phyloP scores from a whole-genome alignment of 2,329 filamentous ascomycete species.

The Fusarium mundagurra region DNA sequence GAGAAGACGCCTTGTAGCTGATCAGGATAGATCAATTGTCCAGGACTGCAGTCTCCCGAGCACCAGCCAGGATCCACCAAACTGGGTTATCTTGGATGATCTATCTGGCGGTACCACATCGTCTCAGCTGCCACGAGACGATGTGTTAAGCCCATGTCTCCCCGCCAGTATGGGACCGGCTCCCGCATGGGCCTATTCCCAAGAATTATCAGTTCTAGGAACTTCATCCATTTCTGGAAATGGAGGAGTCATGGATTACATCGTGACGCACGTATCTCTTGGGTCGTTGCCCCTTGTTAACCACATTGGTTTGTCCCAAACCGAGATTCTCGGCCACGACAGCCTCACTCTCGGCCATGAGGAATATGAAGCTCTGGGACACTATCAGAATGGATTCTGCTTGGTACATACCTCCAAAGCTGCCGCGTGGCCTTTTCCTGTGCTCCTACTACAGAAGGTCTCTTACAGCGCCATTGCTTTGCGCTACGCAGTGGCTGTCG shows the following conservation, averaged over 20 bases:
- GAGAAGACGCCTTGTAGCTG: neutral
- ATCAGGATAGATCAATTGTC: fast-evolving
- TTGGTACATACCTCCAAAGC: neutral
- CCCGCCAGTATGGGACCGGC: no score
- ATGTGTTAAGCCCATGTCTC: neutral
- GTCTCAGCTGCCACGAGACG: neutral
- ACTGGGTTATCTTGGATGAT: neutral
- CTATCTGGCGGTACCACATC: neutral
- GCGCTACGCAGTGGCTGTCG: neutral
- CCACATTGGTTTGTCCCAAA: neutral
- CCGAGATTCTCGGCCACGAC: neutral
- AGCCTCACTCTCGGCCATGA: neutral
- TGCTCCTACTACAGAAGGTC: neutral
- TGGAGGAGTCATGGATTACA: neutral
- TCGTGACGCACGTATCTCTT: neutral
- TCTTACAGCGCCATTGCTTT: neutral
- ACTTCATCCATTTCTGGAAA: neutral
- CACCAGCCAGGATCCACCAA: neutral
- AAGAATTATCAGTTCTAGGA: neutral
- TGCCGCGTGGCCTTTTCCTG: neutral
- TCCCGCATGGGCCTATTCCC: neutral
- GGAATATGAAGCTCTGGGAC: neutral
- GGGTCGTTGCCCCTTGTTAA: neutral
- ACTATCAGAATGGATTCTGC: neutral
- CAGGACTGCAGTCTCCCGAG: neutral